phyloP scores from a whole-genome alignment of 805 yeast genomes.

The Sugiyamaella smithiae region DNA sequence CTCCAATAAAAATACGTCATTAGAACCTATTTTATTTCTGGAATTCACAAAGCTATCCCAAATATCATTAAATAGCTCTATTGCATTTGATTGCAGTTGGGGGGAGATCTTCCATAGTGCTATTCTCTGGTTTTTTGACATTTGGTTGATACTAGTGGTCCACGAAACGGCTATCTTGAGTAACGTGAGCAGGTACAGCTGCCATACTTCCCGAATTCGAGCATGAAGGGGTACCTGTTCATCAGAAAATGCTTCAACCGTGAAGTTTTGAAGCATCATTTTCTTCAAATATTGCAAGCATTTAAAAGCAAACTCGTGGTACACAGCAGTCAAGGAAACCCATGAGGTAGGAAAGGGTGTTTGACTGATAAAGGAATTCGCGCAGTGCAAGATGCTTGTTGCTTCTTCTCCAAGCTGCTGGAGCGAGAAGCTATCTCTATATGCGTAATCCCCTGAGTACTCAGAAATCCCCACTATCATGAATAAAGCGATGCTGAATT shows the following conservation, averaged over 20 bases:
- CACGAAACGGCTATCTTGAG: conserved; percentile 61
- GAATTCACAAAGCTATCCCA: conserved; percentile 63
- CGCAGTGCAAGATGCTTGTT: background rate
- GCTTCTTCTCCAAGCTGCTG: conserved; percentile 1
- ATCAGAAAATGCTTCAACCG: conserved; percentile 55
- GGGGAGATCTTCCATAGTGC: conserved; percentile 65
- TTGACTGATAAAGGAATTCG: background rate
- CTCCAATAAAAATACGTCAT: too few species aligned
- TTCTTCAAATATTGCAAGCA: conserved; percentile 41
- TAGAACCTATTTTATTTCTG: too few species aligned
- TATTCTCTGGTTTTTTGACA: conserved; percentile 68
- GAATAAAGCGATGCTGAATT: conserved; percentile 56
- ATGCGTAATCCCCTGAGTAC: conserved; percentile 9
- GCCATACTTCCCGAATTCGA: conserved; percentile 55
- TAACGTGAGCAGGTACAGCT: conserved; percentile 56
- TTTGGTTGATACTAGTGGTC: conserved; percentile 65
- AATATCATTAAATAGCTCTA: conserved; percentile 51
- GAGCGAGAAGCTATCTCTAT: background rate
- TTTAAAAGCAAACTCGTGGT: conserved; percentile 31
- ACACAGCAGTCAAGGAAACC: conserved; percentile 53
- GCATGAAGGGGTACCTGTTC: background rate
- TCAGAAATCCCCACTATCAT: conserved; percentile 28
- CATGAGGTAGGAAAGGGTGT: conserved; percentile 50
- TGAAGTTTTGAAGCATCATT: conserved; percentile 47
- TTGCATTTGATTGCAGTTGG: conserved; percentile 58